Conservation (phyloP, 768 basidiomycete species). For the Cystofilobasidium macerans region DNA sequence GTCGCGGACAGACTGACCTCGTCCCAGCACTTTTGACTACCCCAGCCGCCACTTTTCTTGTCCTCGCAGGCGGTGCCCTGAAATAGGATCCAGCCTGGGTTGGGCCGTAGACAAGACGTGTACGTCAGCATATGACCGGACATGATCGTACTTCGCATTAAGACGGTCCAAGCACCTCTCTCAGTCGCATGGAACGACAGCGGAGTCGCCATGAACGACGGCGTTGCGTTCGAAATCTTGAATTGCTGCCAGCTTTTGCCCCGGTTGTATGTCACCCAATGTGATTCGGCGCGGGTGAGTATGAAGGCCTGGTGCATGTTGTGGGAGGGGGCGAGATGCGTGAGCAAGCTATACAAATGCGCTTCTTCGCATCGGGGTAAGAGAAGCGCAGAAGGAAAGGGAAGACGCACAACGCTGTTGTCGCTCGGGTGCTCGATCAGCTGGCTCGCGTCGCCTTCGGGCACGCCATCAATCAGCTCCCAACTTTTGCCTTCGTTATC, state of each 20-base stretch:
- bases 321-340: not conserved
- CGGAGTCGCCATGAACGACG: slow-evolving; percentile 43
- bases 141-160: no score
- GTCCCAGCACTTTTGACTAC: slow-evolving; percentile 38
- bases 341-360: not conserved
- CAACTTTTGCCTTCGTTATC: slow-evolving; percentile 75
- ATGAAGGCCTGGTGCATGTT: slow-evolving; percentile 60
- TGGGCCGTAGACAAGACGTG: no score
- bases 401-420: slow-evolving; percentile 51
- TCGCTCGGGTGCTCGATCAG: slow-evolving; percentile 81
- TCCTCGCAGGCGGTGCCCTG: slow-evolving; percentile 36
- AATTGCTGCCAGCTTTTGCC: slow-evolving; percentile 82
- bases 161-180: slow-evolving; percentile 43
- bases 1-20: slow-evolving; percentile 36
- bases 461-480: slow-evolving; percentile 46
- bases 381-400: not conserved
- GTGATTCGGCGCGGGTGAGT: slow-evolving; percentile 58
- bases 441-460: slow-evolving; percentile 52
- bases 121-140: no score
- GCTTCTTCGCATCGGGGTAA: no score
- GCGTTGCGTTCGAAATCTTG: slow-evolving; percentile 45
- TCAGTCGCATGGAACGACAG: slow-evolving; percentile 79
- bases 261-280: slow-evolving; percentile 79
- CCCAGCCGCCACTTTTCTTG: slow-evolving; percentile 35
- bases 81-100: slow-evolving; percentile 35